Evolutionary conservation across 1,284 basidiomycete genomes (phyloP).

Genomic region (Ustilago xerochloae): DNA sequence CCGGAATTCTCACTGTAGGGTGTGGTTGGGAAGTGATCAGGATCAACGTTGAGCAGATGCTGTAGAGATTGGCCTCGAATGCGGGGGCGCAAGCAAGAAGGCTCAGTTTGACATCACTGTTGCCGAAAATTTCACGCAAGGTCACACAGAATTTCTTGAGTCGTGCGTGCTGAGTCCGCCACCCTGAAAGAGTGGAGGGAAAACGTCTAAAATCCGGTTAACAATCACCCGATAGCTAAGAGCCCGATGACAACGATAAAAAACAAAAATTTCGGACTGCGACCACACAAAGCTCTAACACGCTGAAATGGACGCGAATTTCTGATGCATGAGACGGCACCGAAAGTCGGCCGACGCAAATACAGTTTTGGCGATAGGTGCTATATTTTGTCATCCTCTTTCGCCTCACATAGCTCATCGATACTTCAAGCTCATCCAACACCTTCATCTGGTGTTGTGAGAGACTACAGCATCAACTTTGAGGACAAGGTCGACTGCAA

Average conservation of each 20-base stretch:
- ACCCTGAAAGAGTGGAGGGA: conserved; percentile 18
- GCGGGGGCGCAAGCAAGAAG: conserved; percentile 10
- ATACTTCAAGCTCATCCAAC: too few relatives aligned
- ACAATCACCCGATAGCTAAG: conserved; percentile 4
- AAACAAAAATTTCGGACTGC: conserved; percentile 3
- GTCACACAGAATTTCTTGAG: background rate
- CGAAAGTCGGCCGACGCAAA: conserved; percentile 2
- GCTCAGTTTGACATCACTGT: conserved; percentile 19
- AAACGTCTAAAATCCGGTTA: conserved; percentile 3
- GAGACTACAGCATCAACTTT: too few relatives aligned
- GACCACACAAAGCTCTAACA: too few relatives aligned
- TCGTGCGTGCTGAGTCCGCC: conserved; percentile 18
- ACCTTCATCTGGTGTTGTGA: too few relatives aligned
- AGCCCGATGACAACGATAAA: conserved; percentile 9
- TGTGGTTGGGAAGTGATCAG: background rate
- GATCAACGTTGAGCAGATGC: background rate
- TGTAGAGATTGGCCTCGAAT: background rate
- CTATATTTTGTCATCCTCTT: background rate
- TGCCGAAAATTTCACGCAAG: conserved; percentile 25
- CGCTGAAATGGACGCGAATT: background rate
- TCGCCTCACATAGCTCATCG: too few relatives aligned
- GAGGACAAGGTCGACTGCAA: too few relatives aligned
- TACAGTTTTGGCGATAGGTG: background rate
- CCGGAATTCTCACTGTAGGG: background rate
- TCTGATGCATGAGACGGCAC: background rate